Percentiles rank a stretch among this genome's conserved stretches.
phyloP scores from a whole-genome alignment of 805 yeast species.

The Spathaspora gorwiae region DNA sequence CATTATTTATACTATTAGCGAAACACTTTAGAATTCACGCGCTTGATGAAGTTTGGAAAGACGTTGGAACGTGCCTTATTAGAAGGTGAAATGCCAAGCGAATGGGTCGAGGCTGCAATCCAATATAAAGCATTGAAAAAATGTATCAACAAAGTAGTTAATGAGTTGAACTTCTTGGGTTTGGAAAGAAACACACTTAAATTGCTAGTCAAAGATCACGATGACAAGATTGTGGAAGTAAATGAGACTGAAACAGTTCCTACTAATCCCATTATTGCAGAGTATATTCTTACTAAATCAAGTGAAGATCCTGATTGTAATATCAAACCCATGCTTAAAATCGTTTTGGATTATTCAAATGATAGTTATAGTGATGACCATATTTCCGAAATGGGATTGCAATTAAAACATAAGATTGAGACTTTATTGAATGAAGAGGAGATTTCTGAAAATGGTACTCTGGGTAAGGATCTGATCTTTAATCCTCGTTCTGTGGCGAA shows the following conservation, averaged over 20 bases:
- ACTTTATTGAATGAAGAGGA: conserved; percentile 20
- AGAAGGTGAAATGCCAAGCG: conserved; percentile 58
- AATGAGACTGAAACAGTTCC: conserved; percentile 29
- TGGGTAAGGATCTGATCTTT: not conserved
- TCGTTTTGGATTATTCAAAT: conserved; percentile 29
- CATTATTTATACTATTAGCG: not conserved
- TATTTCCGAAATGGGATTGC: conserved; percentile 24
- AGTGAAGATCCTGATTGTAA: conserved; percentile 12
- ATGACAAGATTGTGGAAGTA: conserved; percentile 25
- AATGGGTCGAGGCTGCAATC: conserved; percentile 66
- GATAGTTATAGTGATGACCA: conserved; percentile 28
- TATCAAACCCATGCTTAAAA: conserved; percentile 36
- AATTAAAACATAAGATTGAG: conserved; percentile 25
- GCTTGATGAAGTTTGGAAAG: conserved; percentile 70
- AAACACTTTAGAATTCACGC: not conserved
- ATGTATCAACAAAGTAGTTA: conserved; percentile 58
- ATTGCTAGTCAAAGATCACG: conserved; percentile 28
- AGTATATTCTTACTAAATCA: conserved; percentile 34
- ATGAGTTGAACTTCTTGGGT: conserved; percentile 58
- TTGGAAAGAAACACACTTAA: conserved; percentile 43
- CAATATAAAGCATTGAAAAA: conserved; percentile 71
- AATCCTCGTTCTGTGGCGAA: not conserved
- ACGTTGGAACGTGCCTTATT: conserved; percentile 58
- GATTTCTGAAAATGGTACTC: conserved; percentile 6
- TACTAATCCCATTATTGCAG: conserved; percentile 38